Conservation (phyloP, 2,329 filamentous ascomycete genomes). For the Botryotinia narcissicola region DNA sequence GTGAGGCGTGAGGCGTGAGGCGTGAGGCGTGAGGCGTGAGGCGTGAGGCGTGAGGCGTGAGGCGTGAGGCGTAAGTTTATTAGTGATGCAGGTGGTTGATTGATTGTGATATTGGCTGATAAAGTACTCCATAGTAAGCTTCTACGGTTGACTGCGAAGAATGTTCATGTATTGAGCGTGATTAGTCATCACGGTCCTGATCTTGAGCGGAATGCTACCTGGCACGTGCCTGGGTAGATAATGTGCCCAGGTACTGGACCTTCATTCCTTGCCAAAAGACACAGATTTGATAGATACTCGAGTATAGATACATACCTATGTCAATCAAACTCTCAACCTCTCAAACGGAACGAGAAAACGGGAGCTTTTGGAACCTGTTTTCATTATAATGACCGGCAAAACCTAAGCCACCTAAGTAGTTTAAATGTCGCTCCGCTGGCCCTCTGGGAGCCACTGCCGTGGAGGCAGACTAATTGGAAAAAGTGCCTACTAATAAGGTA, state of each 20-base stretch:
- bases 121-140: not conserved
- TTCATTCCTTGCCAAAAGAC: not conserved
- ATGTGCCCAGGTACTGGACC: too few species aligned
- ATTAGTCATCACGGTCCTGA: not conserved
- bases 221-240: too few species aligned
- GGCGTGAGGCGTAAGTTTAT: constrained; percentile 9
- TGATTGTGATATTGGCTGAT: not conserved
- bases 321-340: too few species aligned
- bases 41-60: not conserved
- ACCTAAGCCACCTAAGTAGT: not conserved
- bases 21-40: too few species aligned
- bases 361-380: not conserved
- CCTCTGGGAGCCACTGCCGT: not conserved
- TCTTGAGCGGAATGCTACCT: not conserved
- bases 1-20: too few species aligned
- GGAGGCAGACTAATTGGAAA: not conserved
- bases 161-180: not conserved
- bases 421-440: not conserved
- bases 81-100: not conserved
- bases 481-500: not conserved
- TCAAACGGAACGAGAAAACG: not conserved
- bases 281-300: not conserved
- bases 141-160: not conserved
- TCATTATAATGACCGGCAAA: not conserved
- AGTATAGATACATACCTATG: not conserved